Conservation (phyloP, 2,329 filamentous ascomycete species). For the Sporothrix inflata region DNA sequence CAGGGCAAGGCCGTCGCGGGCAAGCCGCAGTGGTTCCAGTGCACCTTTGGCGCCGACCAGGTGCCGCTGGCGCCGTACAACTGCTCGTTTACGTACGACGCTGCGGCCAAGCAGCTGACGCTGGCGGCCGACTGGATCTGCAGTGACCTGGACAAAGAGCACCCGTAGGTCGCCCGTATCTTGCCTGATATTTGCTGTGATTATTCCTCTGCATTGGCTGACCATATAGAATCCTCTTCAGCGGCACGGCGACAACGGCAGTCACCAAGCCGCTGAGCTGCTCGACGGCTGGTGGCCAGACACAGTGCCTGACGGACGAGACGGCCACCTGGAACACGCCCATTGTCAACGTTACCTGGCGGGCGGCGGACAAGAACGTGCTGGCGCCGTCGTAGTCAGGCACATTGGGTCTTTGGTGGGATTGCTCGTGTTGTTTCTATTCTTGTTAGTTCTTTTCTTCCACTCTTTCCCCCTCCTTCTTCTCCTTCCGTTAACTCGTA, state of each 20-base stretch:
- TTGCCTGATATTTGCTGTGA: no score
- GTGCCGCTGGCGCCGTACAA: slow-evolving; percentile 34
- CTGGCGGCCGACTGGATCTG: slow-evolving; percentile 36
- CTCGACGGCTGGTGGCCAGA: slow-evolving; percentile 9
- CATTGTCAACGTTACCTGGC: slow-evolving; percentile 31
- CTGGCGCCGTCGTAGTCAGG: not conserved
- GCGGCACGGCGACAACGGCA: slow-evolving; percentile 32
- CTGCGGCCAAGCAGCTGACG: slow-evolving; percentile 28
- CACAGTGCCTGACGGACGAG: slow-evolving; percentile 31
- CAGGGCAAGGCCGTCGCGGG: slow-evolving; percentile 23
- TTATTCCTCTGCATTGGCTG: no score
- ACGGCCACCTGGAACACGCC: slow-evolving; percentile 30
- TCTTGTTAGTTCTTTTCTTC: not conserved
- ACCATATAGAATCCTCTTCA: slow-evolving; percentile 34
- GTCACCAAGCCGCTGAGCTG: slow-evolving; percentile 32
- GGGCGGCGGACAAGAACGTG: slow-evolving; percentile 17
- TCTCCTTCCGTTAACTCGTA: not conserved
- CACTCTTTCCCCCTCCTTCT: not conserved
- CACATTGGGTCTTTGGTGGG: not conserved
- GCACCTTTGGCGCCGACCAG: slow-evolving; percentile 32
- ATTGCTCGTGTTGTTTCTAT: not conserved
- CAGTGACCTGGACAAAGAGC: slow-evolving; percentile 34
- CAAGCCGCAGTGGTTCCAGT: slow-evolving; percentile 33
- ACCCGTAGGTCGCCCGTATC: no score
- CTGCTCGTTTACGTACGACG: slow-evolving; percentile 33